Evolutionary conservation across 305 asterid genomes (phyloP), one percentile per base, ranked within the genome.

Genomic region (Ajuga reptans): DNA sequence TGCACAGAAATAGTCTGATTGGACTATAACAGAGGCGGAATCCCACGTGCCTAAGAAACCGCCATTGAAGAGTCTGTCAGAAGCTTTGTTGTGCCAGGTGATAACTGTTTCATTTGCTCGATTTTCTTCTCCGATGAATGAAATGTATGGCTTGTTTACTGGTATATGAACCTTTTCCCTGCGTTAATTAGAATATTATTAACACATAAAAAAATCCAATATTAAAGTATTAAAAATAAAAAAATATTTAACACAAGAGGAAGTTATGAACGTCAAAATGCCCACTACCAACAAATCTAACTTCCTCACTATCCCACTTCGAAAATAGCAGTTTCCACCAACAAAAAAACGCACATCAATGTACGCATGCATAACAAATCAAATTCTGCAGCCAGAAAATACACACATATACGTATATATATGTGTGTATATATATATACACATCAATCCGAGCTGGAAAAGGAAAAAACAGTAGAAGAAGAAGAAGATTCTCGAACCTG

Each of bases 81-180:
- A 76, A 24, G 98, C 96, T 79, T 85, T 89, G 79, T 87, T 87
- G 4, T 87, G 84, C 92, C 98, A 88, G 0, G 86, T 78, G 46
- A 92, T 86, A 0, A 92, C 84, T 1, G 94, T 89, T 9, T 76
- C 66, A 0, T 66, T 36, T 4, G 85, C 69, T 41, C 72, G 64
- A 1, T 68, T 66, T 54, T 68, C 68, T 47, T 71, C 83, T 64
- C 98, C 96, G 11, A 92, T 85, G n/a, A 92, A 70, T 0, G 98
- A 86, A n/a, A 92, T 77, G 50, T 66, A 86, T 11, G 96, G 96
- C 78, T 89, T 92, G 3, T 79, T 73, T 37, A 81, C 79, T 2
- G 95, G 92, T 10, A 92, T 75, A 21, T 71, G 68, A 10, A 92
- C 91, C 72, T 92, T 89, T 64, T 92, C 98, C 9, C 96, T 89